Evolutionary conservation across 495 filamentous ascomycete species (phyloP).

Genomic region (Halenospora varia): DNA sequence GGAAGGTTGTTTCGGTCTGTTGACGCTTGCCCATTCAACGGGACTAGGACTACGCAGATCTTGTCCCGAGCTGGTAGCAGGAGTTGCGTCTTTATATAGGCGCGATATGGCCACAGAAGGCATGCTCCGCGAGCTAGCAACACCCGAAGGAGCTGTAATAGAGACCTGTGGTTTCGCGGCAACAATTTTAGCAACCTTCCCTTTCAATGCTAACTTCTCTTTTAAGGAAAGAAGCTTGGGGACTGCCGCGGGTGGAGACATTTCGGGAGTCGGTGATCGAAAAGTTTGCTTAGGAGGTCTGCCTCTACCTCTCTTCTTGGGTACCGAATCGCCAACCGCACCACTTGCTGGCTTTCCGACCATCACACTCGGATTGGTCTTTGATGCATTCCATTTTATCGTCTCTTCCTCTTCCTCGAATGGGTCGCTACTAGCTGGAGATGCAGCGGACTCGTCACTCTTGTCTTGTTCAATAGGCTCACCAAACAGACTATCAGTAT

Average conservation of each 20-base stretch:
- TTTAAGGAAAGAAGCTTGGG: conserved; percentile 16
- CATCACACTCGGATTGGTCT: conserved; percentile 1
- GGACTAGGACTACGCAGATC: conserved; percentile 6
- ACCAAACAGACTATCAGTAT: conserved; percentile 21
- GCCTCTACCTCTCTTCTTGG: conserved; percentile 19
- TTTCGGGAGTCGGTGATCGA: neutral
- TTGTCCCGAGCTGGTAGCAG: neutral
- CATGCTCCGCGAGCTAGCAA: conserved; percentile 2
- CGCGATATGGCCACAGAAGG: neutral
- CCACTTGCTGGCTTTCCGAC: neutral
- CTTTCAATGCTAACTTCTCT: conserved; percentile 22
- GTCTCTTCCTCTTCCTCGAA: neutral
- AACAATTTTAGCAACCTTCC: conserved; percentile 21
- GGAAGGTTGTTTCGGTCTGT: neutral
- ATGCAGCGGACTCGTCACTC: neutral
- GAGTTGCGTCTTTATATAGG: neutral
- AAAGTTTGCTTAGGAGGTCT: conserved; percentile 14
- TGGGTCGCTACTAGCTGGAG: neutral
- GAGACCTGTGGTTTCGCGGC: conserved; percentile 1
- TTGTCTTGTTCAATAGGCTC: conserved; percentile 12
- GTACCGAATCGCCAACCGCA: neutral
- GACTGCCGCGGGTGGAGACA: neutral
- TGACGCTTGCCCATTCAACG: neutral
- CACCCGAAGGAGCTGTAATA: neutral
- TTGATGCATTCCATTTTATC: neutral